Evolutionary conservation across 768 basidiomycete species (phyloP).

Genomic region (Exidia glandulosa): DNA sequence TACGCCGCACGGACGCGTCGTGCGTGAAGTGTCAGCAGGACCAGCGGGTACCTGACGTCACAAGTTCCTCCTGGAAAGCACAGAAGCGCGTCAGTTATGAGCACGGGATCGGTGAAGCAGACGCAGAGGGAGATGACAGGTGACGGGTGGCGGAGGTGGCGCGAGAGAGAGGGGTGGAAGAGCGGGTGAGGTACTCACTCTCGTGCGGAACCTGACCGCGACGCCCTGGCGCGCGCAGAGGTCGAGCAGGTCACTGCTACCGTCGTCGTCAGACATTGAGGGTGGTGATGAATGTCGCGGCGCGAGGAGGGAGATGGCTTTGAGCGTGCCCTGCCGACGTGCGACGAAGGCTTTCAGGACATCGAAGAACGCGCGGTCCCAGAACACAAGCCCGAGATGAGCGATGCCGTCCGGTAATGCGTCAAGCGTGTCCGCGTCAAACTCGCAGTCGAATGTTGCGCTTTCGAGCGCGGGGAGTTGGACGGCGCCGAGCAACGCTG

Average conservation of each 20-base stretch:
- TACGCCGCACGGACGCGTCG: no score
- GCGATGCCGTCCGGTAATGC: neutral
- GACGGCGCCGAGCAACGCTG: neutral
- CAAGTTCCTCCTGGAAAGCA: neutral
- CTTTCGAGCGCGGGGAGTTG: neutral
- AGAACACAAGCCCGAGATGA: neutral
- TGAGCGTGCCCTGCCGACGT: neutral
- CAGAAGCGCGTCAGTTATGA: neutral
- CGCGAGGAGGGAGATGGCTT: neutral
- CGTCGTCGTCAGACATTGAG: neutral
- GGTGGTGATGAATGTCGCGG: neutral
- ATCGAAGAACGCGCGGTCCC: neutral
- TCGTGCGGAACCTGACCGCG: neutral
- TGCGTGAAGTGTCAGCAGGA: no score
- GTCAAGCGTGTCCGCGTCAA: neutral
- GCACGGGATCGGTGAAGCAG: neutral
- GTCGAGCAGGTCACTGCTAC: neutral
- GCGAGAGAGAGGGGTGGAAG: no score
- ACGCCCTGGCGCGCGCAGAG: neutral
- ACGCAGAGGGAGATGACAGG: neutral
- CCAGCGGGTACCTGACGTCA: neutral
- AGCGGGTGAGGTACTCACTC: neutral
- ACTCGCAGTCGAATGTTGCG: neutral
- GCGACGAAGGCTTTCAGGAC: neutral
- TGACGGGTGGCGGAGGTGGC: neutral